These are phyloP conservation scores for Glutinoglossum americanum DNA, from an alignment of 495 filamentous ascomycete species.

Conservation along the genomic window DNA sequence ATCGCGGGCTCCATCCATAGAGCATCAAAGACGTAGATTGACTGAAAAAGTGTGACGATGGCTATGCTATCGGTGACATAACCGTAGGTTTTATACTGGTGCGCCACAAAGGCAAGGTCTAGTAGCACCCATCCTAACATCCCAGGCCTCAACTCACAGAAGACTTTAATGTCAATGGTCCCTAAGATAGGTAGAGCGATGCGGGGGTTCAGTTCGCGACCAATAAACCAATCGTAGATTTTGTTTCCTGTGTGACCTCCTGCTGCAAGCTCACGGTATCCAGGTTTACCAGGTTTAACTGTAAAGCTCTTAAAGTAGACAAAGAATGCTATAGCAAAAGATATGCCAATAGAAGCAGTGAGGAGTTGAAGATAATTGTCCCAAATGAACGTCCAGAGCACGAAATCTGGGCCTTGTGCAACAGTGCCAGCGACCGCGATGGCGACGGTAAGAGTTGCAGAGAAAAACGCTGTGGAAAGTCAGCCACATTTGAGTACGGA, in stretches of 20 bases:
- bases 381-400: constrained; percentile 79
- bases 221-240: constrained; percentile 93
- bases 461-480: constrained; percentile 42
- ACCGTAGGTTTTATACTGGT: constrained; percentile 69
- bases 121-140: constrained; percentile 78
- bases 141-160: constrained; percentile 76
- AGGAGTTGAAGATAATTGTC: constrained; percentile 76
- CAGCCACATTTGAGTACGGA: background rate
- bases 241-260: constrained; percentile 70
- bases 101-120: constrained; percentile 65
- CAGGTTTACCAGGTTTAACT: constrained; percentile 46
- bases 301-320: constrained; percentile 66
- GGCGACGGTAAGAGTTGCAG: constrained; percentile 45
- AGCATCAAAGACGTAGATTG: constrained; percentile 65
- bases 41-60: constrained; percentile 58
- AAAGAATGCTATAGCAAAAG: constrained; percentile 42
- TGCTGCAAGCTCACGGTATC: constrained; percentile 53
- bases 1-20: constrained; percentile 83
- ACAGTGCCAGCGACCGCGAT: constrained; percentile 51
- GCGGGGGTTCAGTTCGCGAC: constrained; percentile 87
- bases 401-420: constrained; percentile 57
- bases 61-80: constrained; percentile 75
- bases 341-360: constrained; percentile 60
- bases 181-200: constrained; percentile 56
- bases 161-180: constrained; percentile 77